Conservation (phyloP, 208 protist genomes). For the Trypanosoma grayi region DNA sequence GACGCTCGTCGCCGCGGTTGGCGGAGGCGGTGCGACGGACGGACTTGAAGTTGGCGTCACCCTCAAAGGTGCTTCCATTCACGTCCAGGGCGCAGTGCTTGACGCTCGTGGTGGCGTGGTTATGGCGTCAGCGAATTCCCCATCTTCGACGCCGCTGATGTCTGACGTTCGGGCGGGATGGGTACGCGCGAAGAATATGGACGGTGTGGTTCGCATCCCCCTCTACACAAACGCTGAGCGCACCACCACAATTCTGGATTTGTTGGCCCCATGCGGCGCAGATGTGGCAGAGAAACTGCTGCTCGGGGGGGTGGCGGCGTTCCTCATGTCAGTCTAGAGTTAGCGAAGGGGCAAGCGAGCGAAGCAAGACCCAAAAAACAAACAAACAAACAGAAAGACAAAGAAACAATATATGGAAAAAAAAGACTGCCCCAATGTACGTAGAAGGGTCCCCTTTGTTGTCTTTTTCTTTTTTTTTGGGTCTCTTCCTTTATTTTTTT, state of each 20-base stretch:
- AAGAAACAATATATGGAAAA: not conserved
- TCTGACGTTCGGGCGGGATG: constrained; percentile 61
- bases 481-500: constrained; percentile 27
- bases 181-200: constrained; percentile 30
- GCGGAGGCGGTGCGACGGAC: constrained; percentile 17
- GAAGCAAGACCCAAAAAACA: not conserved
- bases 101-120: constrained; percentile 33
- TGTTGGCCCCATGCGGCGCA: constrained; percentile 45
- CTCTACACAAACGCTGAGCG: constrained; percentile 75
- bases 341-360: not conserved
- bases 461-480: constrained; percentile 18
- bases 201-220: constrained; percentile 38
- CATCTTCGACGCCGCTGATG: constrained; percentile 53
- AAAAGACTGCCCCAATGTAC: not conserved
- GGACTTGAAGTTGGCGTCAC: constrained; percentile 34
- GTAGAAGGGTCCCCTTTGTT: not conserved
- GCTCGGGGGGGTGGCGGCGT: constrained; percentile 71
- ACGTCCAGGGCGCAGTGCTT: constrained; percentile 72
- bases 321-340: constrained; percentile 35
- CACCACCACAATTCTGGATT: constrained; percentile 42
- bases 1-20: constrained; percentile 48
- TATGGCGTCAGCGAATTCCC: constrained; percentile 45
- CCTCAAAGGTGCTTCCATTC: constrained; percentile 58
- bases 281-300: constrained; percentile 28
- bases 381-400: not conserved